Evolutionary conservation across 306 rosid species (phyloP).

Genomic region (Senna siamea): DNA sequence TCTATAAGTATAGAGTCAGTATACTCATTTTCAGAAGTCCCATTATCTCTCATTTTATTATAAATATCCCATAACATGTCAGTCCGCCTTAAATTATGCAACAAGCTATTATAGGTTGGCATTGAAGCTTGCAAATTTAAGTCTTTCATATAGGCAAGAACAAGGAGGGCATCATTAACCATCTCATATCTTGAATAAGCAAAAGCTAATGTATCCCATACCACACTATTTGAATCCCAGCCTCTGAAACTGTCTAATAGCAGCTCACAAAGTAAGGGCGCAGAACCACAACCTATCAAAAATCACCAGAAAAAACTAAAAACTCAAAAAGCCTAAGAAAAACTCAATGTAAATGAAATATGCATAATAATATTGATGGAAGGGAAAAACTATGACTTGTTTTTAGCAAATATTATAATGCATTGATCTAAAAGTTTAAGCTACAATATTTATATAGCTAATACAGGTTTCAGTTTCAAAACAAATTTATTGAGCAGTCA

Average conservation of each 20-base stretch:
- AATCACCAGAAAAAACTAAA: not conserved
- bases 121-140: slow-evolving; percentile 5
- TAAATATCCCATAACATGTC: slow-evolving; percentile 17
- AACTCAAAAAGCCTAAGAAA: not conserved
- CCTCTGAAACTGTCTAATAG: not conserved
- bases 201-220: slow-evolving; percentile 23
- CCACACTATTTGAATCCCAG: slow-evolving; percentile 23
- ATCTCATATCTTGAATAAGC: slow-evolving; percentile 6
- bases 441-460: not conserved
- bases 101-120: slow-evolving; percentile 15
- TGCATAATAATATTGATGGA: not conserved
- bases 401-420: not conserved
- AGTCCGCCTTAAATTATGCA: not conserved
- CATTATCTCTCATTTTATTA: slow-evolving; percentile 7
- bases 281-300: slow-evolving; percentile 23
- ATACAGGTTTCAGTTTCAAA: not conserved
- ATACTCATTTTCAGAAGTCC: slow-evolving; percentile 8
- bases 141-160: slow-evolving; percentile 19
- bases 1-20: slow-evolving; percentile 13
- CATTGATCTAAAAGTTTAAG: not conserved
- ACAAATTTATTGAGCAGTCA: not conserved
- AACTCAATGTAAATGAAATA: not conserved
- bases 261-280: slow-evolving; percentile 23
- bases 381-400: not conserved
- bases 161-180: slow-evolving; percentile 28